Evolutionary conservation across 306 rosid genomes (phyloP).

Genomic region (Astragalus glycyphyllos): DNA sequence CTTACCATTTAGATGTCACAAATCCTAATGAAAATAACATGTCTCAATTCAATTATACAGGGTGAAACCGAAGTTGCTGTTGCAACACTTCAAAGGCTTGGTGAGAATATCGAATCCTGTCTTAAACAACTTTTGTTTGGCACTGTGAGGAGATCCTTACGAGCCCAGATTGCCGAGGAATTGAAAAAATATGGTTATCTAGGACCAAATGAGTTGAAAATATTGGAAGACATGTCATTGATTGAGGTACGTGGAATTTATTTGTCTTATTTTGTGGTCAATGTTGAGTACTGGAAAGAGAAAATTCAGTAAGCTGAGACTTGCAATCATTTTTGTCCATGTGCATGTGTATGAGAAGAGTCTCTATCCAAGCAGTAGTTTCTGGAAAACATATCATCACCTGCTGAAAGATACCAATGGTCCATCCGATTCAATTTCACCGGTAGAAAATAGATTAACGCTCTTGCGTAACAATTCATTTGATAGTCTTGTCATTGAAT

Average conservation of each 20-base stretch:
- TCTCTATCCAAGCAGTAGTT: slow-evolving; percentile 88
- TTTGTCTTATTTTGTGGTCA: slow-evolving; percentile 45
- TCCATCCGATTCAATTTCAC: slow-evolving; percentile 60
- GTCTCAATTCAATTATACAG: slow-evolving; percentile 55
- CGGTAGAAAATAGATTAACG: slow-evolving; percentile 53
- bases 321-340: slow-evolving; percentile 41
- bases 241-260: slow-evolving; percentile 71
- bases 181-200: slow-evolving; percentile 83
- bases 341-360: slow-evolving; percentile 66
- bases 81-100: slow-evolving; percentile 89
- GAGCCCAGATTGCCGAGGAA: slow-evolving; percentile 75
- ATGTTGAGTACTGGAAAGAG: slow-evolving; percentile 37
- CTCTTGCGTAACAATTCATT: slow-evolving; percentile 60
- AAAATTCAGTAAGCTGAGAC: slow-evolving; percentile 49
- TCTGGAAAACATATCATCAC: slow-evolving; percentile 82
- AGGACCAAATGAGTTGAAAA: slow-evolving; percentile 88
- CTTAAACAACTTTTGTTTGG: slow-evolving; percentile 90
- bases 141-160: slow-evolving; percentile 83
- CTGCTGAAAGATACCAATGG: slow-evolving; percentile 57
- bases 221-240: slow-evolving; percentile 74
- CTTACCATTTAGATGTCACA: slow-evolving; percentile 35
- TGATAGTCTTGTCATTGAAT: slow-evolving; percentile 65
- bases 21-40: slow-evolving; percentile 36
- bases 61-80: slow-evolving; percentile 96
- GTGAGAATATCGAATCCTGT: slow-evolving; percentile 88